phyloP scores from a whole-genome alignment of 2,329 filamentous ascomycete species.

The Ophiocordyceps polyrhachis-furcata region DNA sequence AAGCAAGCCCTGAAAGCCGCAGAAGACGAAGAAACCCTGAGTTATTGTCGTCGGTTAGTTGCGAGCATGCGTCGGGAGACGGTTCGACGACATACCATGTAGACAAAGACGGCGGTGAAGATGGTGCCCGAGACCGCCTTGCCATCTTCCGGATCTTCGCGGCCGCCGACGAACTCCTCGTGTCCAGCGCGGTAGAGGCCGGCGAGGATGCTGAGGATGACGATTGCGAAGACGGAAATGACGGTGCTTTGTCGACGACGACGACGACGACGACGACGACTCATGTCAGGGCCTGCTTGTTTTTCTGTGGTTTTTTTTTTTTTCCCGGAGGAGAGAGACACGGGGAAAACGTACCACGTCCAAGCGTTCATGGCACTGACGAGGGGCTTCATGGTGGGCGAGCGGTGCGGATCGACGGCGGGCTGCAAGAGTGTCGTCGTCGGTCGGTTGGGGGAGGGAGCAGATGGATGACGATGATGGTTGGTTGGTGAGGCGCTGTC shows the following conservation, averaged over 20 bases:
- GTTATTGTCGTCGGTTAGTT: too few relatives aligned
- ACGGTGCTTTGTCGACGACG: slow-evolving; percentile 39
- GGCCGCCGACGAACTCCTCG: slow-evolving; percentile 65
- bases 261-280: slow-evolving; percentile 1
- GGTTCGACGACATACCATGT: slow-evolving; percentile 47
- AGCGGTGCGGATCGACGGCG: not conserved
- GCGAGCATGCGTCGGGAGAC: not conserved
- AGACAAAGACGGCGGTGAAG: slow-evolving; percentile 76
- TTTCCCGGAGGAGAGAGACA: not conserved
- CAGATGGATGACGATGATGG: not conserved
- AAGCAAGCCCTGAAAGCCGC: slow-evolving; percentile 71
- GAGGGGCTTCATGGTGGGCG: slow-evolving; percentile 71
- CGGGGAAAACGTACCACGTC: slow-evolving; percentile 53
- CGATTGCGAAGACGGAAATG: slow-evolving; percentile 44
- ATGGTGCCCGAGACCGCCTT: slow-evolving; percentile 66
- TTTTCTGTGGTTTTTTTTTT: too few relatives aligned
- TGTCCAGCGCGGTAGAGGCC: slow-evolving; percentile 62
- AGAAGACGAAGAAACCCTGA: slow-evolving; percentile 80
- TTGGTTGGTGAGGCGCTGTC: not conserved
- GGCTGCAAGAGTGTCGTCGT: not conserved
- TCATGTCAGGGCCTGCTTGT: slow-evolving; percentile 7
- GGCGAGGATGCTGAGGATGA: slow-evolving; percentile 45
- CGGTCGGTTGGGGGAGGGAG: not conserved
- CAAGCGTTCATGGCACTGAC: slow-evolving; percentile 85
- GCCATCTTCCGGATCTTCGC: slow-evolving; percentile 53